Evolutionary conservation across 2,329 filamentous ascomycete genomes (phyloP), one percentile per base, ranked within the genome.

Genomic region (Amauroascus verrucosus): DNA sequence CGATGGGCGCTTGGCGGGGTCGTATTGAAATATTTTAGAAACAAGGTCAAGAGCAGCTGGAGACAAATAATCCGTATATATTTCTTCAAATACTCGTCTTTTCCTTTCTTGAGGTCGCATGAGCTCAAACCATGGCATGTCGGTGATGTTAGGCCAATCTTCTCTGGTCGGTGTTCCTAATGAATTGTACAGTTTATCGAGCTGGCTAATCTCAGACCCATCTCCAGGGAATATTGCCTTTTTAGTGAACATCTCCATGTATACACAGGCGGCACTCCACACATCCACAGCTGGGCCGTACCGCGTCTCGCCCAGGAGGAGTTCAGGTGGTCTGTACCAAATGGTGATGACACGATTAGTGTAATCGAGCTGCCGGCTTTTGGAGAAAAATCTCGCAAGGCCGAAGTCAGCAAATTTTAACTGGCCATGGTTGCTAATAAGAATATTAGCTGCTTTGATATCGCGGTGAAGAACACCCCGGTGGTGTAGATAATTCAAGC

Each of bases 331-430:
- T 3, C 90, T 82, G 67, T 96, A 96, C 94, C 94, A 98, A 60
- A 98, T 96, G 1, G 93, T 98, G 65, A 98, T 95, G 62, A 98
- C 94, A 33, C 93, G 86, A 66, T 98, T 98, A 1, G 93, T 98
- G 68, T 98, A 98, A 67, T 98, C 91, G 45, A 95, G 79, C 67
- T 93, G 87, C 56, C 85, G 83, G 48, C 85, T 84, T 67, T 98
- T 98, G 32, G 89, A 87, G 65, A 95, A 98, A 70, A 98, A 98
- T 35, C 94, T 84, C 11, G 93, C 93, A 13, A 98, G 79, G 18
- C 93, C 93, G 68, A 98, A 98, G 68, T 98, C 93, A 28, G 93
- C 93, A 57, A 95, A 79, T 68, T 97, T 98, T 54, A 98, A 74
- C 54, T 89, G 80, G 4, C 93, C 93, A 8, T 86, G 83, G 60